Base-by-base conservation (phyloP, 345 rosid genomes). In the Brassica rapa region DNA sequence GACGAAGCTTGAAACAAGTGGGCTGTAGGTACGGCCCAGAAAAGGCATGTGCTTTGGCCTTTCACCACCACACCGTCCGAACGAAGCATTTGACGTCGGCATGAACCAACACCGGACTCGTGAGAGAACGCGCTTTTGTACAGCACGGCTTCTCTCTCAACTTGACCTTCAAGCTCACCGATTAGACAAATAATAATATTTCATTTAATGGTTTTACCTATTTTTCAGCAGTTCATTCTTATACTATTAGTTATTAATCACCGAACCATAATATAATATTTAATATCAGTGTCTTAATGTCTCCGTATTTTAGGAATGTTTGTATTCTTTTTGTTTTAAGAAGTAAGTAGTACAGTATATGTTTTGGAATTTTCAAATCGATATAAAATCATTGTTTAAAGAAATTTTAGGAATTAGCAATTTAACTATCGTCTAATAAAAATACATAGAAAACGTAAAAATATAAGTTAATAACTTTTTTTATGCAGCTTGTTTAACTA, bases 31-130 rank as follows among this genome's bases (percentile, higher is more conserved):
- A 15, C 29, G 53, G 82, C 78, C 79, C 78, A 74, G 29, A 62
- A 1, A 23, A 35, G 57, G 32, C 64, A 78, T 72, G 72, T 41
- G 68, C 73, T 21, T n/a, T 21, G 74, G 71, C 81, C 72, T 55
- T 78, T 63, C 60, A 68, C 6, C 64, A 79, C 82, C 78, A 72
- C 75, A 79, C 78, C 75, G 82, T 79, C 75, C 66, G 16, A 74
- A 74, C 61, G 33, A 68, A 29, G 24, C 43, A 30, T 16, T 70
- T 71, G 74, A 62, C 71, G 74, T 73, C 66, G 51, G 39, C 64
- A 55, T 33, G 71, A 24, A 73, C 71, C 35, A 33, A 9, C 62
- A 74, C 71, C 51, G 74, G 6, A 55, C 78, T 68, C 77, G 78
- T 68, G 75, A 46, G 24, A 5, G 10, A 4, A 73, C 82, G 70